Evolutionary conservation across 2,329 filamentous ascomycete species (phyloP).

Genomic region (Keithomyces neogunnii): DNA sequence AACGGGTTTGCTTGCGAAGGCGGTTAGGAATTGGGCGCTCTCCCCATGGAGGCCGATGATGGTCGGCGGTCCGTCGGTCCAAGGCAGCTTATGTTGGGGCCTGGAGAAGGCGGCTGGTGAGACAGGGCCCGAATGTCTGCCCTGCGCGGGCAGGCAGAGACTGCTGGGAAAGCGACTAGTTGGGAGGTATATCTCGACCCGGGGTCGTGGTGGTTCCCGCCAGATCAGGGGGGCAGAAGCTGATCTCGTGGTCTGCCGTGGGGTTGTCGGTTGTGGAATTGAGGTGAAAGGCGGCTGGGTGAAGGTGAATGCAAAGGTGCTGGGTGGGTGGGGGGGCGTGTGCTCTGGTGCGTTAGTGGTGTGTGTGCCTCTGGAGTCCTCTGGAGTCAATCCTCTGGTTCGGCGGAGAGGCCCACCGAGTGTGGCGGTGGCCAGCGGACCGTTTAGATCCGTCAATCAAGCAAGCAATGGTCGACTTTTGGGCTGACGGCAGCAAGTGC

Average conservation of each 20-base stretch:
- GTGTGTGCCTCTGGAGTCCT: too few species aligned
- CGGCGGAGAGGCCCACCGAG: too few species aligned
- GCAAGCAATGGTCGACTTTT: too few species aligned
- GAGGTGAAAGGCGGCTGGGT: background rate
- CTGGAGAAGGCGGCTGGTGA: background rate
- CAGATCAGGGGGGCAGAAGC: background rate
- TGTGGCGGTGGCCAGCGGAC: too few species aligned
- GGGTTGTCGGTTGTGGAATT: background rate
- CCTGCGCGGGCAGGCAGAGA: background rate
- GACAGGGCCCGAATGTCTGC: background rate
- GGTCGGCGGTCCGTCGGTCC: background rate
- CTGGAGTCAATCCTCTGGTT: too few species aligned
- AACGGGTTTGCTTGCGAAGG: background rate
- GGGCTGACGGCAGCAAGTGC: too few species aligned
- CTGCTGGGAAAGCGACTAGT: background rate
- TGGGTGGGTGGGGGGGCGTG: too few species aligned
- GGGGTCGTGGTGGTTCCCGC: too few species aligned
- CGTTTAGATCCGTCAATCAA: too few species aligned
- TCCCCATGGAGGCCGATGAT: background rate
- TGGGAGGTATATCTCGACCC: background rate
- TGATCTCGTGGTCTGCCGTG: background rate
- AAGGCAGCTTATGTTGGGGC: too few species aligned
- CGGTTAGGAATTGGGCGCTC: background rate
- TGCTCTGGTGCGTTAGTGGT: too few species aligned
- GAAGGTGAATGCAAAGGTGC: background rate